Percentiles rank a stretch among this genome's conserved stretches.
phyloP scores from a whole-genome alignment of 768 basidiomycete species.

The Mycena filopes region DNA sequence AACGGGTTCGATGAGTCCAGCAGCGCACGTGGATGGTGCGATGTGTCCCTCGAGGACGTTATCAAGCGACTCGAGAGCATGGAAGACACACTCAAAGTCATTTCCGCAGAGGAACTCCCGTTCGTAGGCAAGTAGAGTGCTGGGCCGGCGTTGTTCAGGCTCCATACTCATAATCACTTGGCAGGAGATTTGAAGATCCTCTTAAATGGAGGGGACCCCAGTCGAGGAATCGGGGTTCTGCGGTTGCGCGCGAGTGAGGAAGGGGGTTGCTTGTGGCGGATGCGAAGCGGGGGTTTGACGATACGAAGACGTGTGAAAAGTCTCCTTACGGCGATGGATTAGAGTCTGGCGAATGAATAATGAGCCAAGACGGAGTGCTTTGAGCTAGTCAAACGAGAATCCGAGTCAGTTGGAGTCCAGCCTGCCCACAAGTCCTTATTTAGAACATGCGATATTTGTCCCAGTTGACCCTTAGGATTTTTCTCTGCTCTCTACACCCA shows the following conservation, averaged over 20 bases:
- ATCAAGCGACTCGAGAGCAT: slow-evolving; percentile 64
- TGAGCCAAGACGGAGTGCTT: slow-evolving; percentile 13
- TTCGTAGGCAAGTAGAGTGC: slow-evolving; percentile 62
- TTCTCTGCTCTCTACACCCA: not conserved
- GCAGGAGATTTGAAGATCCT: slow-evolving; percentile 76
- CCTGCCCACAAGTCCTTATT: not conserved
- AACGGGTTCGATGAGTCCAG: slow-evolving; percentile 53
- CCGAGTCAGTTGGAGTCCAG: slow-evolving; percentile 1
- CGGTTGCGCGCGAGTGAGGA: slow-evolving; percentile 74
- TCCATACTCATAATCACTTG: slow-evolving; percentile 22
- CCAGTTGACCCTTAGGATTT: no score
- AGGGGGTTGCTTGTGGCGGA: slow-evolving; percentile 77
- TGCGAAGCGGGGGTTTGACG: slow-evolving; percentile 62
- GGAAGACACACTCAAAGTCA: slow-evolving; percentile 56
- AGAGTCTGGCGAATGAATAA: slow-evolving; percentile 8
- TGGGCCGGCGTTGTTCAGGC: slow-evolving; percentile 29
- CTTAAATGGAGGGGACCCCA: slow-evolving; percentile 43
- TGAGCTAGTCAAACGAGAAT: slow-evolving; percentile 11
- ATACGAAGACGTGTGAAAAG: slow-evolving; percentile 56
- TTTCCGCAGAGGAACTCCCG: slow-evolving; percentile 64
- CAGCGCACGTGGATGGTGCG: slow-evolving; percentile 76
- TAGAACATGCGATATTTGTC: not conserved
- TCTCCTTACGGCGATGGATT: slow-evolving; percentile 20
- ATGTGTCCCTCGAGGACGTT: slow-evolving; percentile 62
- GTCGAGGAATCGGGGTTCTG: slow-evolving; percentile 49